Evolutionary conservation across 2,329 filamentous ascomycete genomes (phyloP).

Genomic region (Colletotrichum tamarilloi): DNA sequence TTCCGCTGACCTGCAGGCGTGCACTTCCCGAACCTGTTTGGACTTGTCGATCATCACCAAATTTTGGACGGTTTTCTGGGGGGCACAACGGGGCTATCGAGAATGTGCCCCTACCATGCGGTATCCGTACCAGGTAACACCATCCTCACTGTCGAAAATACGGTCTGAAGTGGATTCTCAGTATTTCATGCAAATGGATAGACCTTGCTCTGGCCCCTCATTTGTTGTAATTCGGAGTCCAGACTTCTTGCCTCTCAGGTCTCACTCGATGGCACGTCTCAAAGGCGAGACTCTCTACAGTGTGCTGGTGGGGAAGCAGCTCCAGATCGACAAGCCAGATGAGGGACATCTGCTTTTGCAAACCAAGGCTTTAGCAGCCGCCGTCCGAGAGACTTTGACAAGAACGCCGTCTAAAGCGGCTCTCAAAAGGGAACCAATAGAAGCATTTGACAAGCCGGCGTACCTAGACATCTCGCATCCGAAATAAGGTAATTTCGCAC

Average conservation of each 20-base stretch:
- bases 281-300: neutral
- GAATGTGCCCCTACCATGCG: neutral
- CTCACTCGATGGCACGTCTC: slow-evolving; percentile 5
- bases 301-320: neutral
- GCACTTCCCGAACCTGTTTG: slow-evolving; percentile 10
- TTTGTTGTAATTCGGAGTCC: slow-evolving; percentile 1
- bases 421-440: neutral
- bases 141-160: neutral
- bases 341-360: neutral
- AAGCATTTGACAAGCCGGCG: slow-evolving; percentile 4
- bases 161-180: neutral
- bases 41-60: slow-evolving; percentile 15
- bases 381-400: neutral
- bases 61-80: slow-evolving; percentile 3
- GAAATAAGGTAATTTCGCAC: slow-evolving; percentile 34
- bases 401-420: slow-evolving; percentile 2
- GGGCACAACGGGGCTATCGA: slow-evolving; percentile 4
- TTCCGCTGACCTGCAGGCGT: neutral
- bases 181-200: slow-evolving; percentile 9
- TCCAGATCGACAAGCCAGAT: neutral
- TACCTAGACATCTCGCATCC: slow-evolving; percentile 8
- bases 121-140: neutral
- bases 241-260: neutral
- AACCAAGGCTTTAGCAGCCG: neutral
- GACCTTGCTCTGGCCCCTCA: slow-evolving; percentile 6